Evolutionary conservation across 192 early-diverging fungal species (phyloP).

Genomic region (Haplosporangium gracile): DNA sequence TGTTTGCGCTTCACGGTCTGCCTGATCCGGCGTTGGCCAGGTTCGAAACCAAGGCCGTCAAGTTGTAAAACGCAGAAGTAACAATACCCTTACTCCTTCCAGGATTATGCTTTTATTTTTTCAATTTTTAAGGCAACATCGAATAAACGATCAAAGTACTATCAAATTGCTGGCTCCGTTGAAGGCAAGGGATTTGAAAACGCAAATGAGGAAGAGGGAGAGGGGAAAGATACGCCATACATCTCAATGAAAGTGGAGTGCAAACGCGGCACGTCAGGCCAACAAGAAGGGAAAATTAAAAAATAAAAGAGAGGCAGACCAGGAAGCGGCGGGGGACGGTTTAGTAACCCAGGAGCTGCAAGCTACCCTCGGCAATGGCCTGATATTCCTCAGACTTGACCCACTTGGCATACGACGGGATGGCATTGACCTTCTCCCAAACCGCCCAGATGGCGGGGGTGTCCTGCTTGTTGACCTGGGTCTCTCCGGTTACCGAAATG

Average conservation of each 20-base stretch:
- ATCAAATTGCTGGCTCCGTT: too few relatives aligned
- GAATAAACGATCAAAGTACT: neutral
- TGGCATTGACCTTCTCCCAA: conserved; percentile 34
- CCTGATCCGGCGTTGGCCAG: conserved; percentile 26
- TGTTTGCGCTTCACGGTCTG: neutral
- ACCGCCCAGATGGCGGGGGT: conserved; percentile 39
- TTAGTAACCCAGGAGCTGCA: conserved; percentile 26
- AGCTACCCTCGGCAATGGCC: conserved; percentile 1
- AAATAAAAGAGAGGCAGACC: too few relatives aligned
- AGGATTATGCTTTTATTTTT: too few relatives aligned
- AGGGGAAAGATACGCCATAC: too few relatives aligned
- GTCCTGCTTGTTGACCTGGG: conserved; percentile 17
- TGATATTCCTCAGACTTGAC: conserved; percentile 18
- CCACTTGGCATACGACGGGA: conserved; percentile 38
- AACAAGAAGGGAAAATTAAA: too few relatives aligned
- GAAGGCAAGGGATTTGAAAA: too few relatives aligned
- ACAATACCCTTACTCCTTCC: too few relatives aligned
- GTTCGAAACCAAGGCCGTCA: conserved; percentile 17
- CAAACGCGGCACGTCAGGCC: neutral
- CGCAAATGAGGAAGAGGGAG: too few relatives aligned
- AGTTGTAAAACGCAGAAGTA: neutral
- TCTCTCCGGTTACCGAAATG: conserved; percentile 13
- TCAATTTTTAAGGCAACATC: neutral
- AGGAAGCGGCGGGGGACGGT: neutral
- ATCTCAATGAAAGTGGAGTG: neutral